Percentiles rank a stretch among this genome's conserved stretches.
Conservation (phyloP, 2,329 filamentous ascomycete genomes). For the Penicillium palitans region DNA sequence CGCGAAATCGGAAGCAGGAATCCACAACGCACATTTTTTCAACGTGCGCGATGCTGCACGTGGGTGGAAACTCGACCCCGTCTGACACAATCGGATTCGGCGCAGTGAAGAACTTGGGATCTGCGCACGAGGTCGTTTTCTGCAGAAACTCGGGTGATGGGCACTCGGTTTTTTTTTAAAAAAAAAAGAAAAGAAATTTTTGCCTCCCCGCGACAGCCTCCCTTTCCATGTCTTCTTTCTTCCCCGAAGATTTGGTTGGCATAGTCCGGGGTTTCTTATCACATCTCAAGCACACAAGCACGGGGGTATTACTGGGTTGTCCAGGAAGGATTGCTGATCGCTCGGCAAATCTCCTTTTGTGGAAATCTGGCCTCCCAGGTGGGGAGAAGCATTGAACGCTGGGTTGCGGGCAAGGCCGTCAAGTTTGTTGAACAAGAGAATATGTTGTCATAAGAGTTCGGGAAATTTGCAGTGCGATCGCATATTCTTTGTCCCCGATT, state of each 20-base stretch:
- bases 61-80: slow-evolving; percentile 14
- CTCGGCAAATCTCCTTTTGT: slow-evolving; percentile 16
- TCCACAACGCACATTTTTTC: neutral
- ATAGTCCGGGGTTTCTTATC: slow-evolving; percentile 1
- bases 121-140: slow-evolving; percentile 7
- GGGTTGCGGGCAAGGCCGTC: slow-evolving; percentile 6
- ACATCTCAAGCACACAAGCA: slow-evolving; percentile 7
- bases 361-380: neutral
- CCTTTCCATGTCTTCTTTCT: neutral
- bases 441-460: neutral
- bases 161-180: neutral
- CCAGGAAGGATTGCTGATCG: slow-evolving; percentile 14
- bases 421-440: neutral
- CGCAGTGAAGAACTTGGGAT: slow-evolving; percentile 7
- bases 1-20: neutral
- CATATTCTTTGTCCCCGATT: neutral
- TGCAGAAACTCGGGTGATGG: slow-evolving; percentile 16
- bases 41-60: neutral
- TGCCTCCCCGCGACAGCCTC: neutral
- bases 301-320: too few relatives aligned
- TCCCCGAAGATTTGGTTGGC: slow-evolving; percentile 9
- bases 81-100: slow-evolving; percentile 3
- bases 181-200: neutral
- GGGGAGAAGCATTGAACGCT: slow-evolving; percentile 2
- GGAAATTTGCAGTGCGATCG: neutral